Base-by-base conservation (phyloP, 2,329 filamentous ascomycete genomes). In the Nemania abortiva region DNA sequence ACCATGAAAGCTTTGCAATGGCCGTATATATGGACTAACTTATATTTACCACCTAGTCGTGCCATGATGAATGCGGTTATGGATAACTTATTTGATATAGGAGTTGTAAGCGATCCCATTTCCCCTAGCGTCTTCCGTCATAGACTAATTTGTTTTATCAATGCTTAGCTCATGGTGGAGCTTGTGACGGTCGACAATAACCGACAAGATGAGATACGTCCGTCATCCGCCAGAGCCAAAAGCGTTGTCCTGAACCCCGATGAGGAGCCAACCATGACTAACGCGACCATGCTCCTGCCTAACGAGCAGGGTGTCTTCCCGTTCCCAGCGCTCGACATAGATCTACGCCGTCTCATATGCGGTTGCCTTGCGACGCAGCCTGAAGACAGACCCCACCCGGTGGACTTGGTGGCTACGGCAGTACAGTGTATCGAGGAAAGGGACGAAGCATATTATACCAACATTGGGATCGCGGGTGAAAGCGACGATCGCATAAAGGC, bases 271-370 rank as follows among this genome's bases (percentile, higher is more conserved):
- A n/a, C n/a, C n/a, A n/a, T n/a, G n/a, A 68, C 61, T 6, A 53
- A 56, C 18, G 66, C 27, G 20, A n/a, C 6, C 5, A 1, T 15
- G 9, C n/a, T 68, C 22, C 50, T 68, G 11, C 49, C 56, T 2
- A 22, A 52, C 13, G 55, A 22, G 2, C 13, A 57, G 9, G 13
- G 31, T 15, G 31, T 5, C 4, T 4, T 34, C 5, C 31, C 31
- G 9, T 34, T 34, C 31, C 66, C 66, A 6, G 20, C 4, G 18
- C 31, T 68, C 3, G 61, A 68, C 45, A 1, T 11, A 3, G 42
- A 2, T 4, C 15, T 68, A 24, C 66, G 66, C 18, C 18, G 15
- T 20, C 27, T 65, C 4, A 47, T 68, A 37, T 65, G 66, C n/a
- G 29, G 55, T 4, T 68, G 66, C 42, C 50, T 65, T 22, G 61